phyloP scores from a whole-genome alignment of 768 basidiomycete genomes.

The Leccinum pellstonianum region DNA sequence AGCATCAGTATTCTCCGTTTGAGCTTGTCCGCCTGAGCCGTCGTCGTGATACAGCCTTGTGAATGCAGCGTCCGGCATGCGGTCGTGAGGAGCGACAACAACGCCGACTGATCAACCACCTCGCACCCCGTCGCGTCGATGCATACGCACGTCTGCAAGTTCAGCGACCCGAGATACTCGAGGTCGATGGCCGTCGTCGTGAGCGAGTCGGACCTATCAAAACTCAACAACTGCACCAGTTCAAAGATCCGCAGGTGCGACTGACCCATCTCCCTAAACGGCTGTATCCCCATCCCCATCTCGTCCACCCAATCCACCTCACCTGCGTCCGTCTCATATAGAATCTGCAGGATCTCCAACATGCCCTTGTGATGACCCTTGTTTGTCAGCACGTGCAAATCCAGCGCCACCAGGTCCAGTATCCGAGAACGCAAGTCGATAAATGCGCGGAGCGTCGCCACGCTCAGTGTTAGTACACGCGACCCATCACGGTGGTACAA shows the following conservation, averaged over 20 bases:
- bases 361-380: slow-evolving; percentile 74
- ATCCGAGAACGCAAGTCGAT: slow-evolving; percentile 81
- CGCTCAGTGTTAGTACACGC: slow-evolving; percentile 58
- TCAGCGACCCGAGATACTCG: slow-evolving; percentile 62
- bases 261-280: slow-evolving; percentile 75
- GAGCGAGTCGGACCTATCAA: slow-evolving; percentile 84
- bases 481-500: slow-evolving; percentile 66
- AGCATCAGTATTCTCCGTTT: slow-evolving; percentile 47
- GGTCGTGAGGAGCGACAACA: slow-evolving; percentile 63
- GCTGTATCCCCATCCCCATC: slow-evolving; percentile 39
- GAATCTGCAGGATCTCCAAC: slow-evolving; percentile 70
- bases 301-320: slow-evolving; percentile 40
- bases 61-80: slow-evolving; percentile 62
- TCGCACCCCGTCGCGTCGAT: slow-evolving; percentile 74
- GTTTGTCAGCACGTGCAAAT: slow-evolving; percentile 82
- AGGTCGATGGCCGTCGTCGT: slow-evolving; percentile 55
- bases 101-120: slow-evolving; percentile 70
- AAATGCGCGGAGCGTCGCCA: slow-evolving; percentile 68
- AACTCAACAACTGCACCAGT: slow-evolving; percentile 80
- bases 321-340: slow-evolving; percentile 66
- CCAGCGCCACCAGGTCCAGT: slow-evolving; percentile 82
- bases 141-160: slow-evolving; percentile 68
- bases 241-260: slow-evolving; percentile 85
- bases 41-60: slow-evolving; percentile 64
- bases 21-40: slow-evolving; percentile 64